Conservation (phyloP, 306 rosid species). For the Cucumis cinereus region DNA sequence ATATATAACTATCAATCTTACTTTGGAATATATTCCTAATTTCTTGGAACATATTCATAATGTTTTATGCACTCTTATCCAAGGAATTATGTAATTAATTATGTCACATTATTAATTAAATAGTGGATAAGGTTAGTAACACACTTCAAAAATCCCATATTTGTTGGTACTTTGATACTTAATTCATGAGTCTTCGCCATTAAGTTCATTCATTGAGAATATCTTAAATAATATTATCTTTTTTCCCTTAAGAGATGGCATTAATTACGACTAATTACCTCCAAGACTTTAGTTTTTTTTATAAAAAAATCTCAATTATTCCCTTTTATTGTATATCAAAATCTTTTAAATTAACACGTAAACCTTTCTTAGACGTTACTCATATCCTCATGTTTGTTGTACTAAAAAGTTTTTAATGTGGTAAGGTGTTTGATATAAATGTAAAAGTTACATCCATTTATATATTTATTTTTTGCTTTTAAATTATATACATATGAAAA, state of each 20-base stretch:
- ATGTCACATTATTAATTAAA: neutral
- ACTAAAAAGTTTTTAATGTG: too few relatives aligned
- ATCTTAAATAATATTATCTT: neutral
- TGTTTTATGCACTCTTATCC: constrained; percentile 2
- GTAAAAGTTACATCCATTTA: too few relatives aligned
- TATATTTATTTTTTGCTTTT: too few relatives aligned
- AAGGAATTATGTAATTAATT: neutral
- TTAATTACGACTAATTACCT: neutral
- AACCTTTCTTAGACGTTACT: too few relatives aligned
- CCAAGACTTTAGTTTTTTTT: neutral
- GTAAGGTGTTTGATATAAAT: too few relatives aligned
- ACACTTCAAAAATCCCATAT: too few relatives aligned
- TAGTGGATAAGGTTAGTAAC: neutral
- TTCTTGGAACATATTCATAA: neutral
- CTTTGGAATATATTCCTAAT: neutral
- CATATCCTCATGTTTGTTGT: too few relatives aligned
- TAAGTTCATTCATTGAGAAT: neutral
- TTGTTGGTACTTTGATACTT: neutral
- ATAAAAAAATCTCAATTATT: neutral
- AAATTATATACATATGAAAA: too few relatives aligned
- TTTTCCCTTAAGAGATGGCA: neutral
- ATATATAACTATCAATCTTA: neutral
- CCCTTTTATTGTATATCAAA: neutral
- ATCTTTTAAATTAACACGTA: too few relatives aligned
- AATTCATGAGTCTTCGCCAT: neutral